These are phyloP conservation scores for Sporobolomyces phaffii DNA, from an alignment of 768 basidiomycete species.

Conservation along the genomic window DNA sequence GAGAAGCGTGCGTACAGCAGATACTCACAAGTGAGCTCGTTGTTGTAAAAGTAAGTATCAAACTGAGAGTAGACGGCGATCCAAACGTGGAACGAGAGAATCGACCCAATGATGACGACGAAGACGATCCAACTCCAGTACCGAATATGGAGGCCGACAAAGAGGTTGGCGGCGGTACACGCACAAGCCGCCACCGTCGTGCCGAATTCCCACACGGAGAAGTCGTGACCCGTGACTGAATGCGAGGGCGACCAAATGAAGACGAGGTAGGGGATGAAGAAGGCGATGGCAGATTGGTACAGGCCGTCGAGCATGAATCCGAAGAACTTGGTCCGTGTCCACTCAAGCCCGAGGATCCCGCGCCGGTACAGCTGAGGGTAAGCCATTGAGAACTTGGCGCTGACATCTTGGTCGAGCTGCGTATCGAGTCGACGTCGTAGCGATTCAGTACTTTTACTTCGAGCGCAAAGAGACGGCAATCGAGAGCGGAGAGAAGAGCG, in stretches of 20 bases:
- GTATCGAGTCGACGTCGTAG: not conserved
- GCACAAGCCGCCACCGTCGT: conserved; percentile 83
- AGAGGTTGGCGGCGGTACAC: conserved; percentile 80
- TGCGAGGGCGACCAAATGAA: conserved; percentile 62
- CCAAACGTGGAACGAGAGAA: conserved; percentile 72
- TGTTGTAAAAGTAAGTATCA: conserved; percentile 61
- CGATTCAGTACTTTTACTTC: no score
- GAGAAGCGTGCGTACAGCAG: not conserved
- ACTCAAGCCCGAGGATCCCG: conserved; percentile 87
- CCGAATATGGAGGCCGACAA: conserved; percentile 79
- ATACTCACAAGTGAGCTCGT: conserved; percentile 44
- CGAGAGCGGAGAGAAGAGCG: no score
- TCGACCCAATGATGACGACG: conserved; percentile 43
- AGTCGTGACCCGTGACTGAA: conserved; percentile 65
- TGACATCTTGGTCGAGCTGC: conserved; percentile 95
- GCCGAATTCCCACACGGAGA: conserved; percentile 76
- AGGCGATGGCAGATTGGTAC: conserved; percentile 69
- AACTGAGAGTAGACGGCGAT: conserved; percentile 70
- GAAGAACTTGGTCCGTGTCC: conserved; percentile 88
- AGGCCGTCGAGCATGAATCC: conserved; percentile 88
- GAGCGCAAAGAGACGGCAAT: no score
- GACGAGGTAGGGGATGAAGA: conserved; percentile 59
- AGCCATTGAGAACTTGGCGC: conserved; percentile 77
- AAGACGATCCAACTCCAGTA: conserved; percentile 60
- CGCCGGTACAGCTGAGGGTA: conserved; percentile 94